A percentile compares a stretch with the other conserved stretches of the same genome.
Evolutionary conservation across 2,329 filamentous ascomycete genomes (phyloP).

Genomic region (Penicillium freii): DNA sequence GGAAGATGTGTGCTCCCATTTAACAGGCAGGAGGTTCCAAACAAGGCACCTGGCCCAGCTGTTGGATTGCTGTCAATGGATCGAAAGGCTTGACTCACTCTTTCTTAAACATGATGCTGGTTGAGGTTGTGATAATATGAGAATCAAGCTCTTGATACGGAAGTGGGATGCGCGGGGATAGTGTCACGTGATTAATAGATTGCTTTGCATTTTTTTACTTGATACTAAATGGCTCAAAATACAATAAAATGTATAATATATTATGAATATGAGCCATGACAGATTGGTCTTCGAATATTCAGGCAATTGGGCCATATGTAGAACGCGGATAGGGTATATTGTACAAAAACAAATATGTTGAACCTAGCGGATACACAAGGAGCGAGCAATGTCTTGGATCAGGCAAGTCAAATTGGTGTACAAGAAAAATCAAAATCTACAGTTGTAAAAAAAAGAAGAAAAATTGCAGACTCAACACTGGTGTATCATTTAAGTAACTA

Average conservation of each 20-base stretch:
- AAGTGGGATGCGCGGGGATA: constrained; percentile 31
- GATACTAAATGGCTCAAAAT: not conserved
- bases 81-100: constrained; percentile 60
- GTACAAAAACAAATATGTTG: no score
- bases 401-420: not conserved
- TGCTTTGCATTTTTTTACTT: constrained; percentile 9
- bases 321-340: not conserved
- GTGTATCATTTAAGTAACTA: constrained; percentile 16
- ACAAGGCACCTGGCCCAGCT: not conserved
- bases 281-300: not conserved
- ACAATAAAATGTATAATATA: not conserved
- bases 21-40: not conserved
- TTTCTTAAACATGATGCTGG: constrained; percentile 78
- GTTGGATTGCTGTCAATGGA: fast-evolving
- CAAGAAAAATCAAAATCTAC: not conserved
- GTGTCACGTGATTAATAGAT: constrained; percentile 3
- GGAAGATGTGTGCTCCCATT: not conserved
- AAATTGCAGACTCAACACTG: not conserved
- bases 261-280: not conserved
- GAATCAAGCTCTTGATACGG: constrained; percentile 11
- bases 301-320: not conserved
- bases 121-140: constrained; percentile 10
- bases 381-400: not conserved
- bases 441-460: no score
- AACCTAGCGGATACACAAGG: not conserved